Evolutionary conservation across 2,329 filamentous ascomycete genomes (phyloP), one percentile per base, ranked within the genome.

Genomic region (Nemania bipapillata): DNA sequence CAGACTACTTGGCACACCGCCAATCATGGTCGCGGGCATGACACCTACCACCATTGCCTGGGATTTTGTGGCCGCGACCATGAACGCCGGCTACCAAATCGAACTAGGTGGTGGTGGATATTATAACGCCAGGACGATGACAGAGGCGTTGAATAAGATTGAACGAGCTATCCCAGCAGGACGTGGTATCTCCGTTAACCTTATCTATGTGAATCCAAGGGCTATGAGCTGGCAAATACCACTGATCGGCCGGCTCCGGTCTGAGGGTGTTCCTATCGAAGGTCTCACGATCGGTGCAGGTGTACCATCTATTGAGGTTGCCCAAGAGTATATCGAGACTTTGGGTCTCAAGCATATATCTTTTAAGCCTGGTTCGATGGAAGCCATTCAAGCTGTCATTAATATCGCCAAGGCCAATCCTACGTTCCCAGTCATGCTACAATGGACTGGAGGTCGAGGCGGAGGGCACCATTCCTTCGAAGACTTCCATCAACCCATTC

Each of bases 321-420:
- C 94, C 24, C 92, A 96, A 76, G 93, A 96, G 78, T 97, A 97
- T 81, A 97, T 97, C 73, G 88, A 94, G 81, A 98, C 94, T 0
- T 86, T 97, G 12, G 94, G 93, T 12, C 86, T 97, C 68, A 96
- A 97, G 84, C 93, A 97, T 81, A 97, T 97, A 74, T 86, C 90
- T 30, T 97, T 97, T 87, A 97, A 97, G 85, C 94, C 94, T 32
- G 94, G 94, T 68, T 97, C 94, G 17, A 86, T 91, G 56, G 92
- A 97, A 71, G 92, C 92, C 2, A 97, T 97, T 70, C 93, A 97
- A 79, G 85, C 91, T 35, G 92, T 96, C 67, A 91, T 97, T 81
- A 96, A 96, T 81, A 94, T 97, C 76, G 94, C 94, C 72, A 96
- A 92, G 82, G 92, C 93, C n/a, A 96, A 97, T 79, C 94, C 94